Conservation (phyloP, 176 grass and related monocot genomes). For the Musa troglodytarum region DNA sequence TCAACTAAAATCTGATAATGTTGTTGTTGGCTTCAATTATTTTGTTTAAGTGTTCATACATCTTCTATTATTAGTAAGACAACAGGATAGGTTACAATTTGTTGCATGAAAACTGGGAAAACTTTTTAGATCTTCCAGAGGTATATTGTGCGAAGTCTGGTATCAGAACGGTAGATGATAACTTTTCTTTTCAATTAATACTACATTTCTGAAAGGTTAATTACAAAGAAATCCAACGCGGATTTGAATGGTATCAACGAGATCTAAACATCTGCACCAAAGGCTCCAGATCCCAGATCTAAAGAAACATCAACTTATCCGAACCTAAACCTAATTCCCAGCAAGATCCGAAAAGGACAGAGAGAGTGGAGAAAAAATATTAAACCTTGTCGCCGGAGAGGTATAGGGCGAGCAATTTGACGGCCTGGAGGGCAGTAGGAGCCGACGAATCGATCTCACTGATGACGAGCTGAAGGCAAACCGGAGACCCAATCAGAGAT, state of each 20-base stretch:
- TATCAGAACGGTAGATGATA: not conserved
- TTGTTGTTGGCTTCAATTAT: too few relatives aligned
- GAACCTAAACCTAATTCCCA: not conserved
- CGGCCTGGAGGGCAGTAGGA: slow-evolving; percentile 83
- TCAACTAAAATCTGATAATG: too few relatives aligned
- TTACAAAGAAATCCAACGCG: not conserved
- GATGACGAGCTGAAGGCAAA: slow-evolving; percentile 51
- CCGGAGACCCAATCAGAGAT: not conserved
- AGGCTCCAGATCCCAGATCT: not conserved
- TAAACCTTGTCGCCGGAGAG: slow-evolving; percentile 57
- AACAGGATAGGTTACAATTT: too few relatives aligned
- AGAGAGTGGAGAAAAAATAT: not conserved
- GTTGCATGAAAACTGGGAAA: too few relatives aligned
- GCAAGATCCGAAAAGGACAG: not conserved
- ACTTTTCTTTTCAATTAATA: not conserved
- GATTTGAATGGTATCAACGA: too few relatives aligned
- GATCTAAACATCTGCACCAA: not conserved
- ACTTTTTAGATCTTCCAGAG: not conserved
- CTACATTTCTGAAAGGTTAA: not conserved
- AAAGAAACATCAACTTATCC: not conserved
- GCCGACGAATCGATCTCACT: slow-evolving; percentile 81
- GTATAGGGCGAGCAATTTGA: slow-evolving; percentile 75
- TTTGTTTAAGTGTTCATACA: too few relatives aligned
- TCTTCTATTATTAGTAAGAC: too few relatives aligned
- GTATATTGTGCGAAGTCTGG: not conserved